phyloP scores from a whole-genome alignment of 495 filamentous ascomycete genomes.

The Talaromyces wortmannii region DNA sequence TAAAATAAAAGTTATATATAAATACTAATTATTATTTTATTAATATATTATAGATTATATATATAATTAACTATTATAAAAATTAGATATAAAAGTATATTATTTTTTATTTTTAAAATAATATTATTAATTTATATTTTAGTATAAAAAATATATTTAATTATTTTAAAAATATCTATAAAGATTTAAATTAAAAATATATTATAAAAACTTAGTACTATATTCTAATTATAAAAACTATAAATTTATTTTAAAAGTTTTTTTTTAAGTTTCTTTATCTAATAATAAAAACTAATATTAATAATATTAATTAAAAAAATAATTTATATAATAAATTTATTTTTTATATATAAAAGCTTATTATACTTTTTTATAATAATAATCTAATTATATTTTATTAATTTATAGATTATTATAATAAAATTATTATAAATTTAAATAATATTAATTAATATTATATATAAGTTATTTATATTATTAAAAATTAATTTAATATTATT shows the following conservation, averaged over 20 bases:
- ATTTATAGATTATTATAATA: background rate
- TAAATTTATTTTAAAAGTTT: background rate
- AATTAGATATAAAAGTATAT: background rate
- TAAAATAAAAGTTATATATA: background rate
- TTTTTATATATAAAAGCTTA: background rate
- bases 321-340: background rate
- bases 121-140: background rate
- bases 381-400: background rate
- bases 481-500: background rate
- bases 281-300: background rate
- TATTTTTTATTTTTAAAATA: background rate
- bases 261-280: slow-evolving; percentile 1
- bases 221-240: background rate
- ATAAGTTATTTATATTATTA: background rate
- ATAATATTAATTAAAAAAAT: background rate
- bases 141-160: background rate
- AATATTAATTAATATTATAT: background rate
- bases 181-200: background rate
- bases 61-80: background rate
- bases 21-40: background rate
- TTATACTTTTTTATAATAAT: background rate
- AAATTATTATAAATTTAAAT: background rate
- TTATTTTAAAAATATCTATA: background rate
- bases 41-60: background rate
- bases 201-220: background rate